Conservation (phyloP, 164 flowering plant genomes). For the Cinnamomum micranthum region DNA sequence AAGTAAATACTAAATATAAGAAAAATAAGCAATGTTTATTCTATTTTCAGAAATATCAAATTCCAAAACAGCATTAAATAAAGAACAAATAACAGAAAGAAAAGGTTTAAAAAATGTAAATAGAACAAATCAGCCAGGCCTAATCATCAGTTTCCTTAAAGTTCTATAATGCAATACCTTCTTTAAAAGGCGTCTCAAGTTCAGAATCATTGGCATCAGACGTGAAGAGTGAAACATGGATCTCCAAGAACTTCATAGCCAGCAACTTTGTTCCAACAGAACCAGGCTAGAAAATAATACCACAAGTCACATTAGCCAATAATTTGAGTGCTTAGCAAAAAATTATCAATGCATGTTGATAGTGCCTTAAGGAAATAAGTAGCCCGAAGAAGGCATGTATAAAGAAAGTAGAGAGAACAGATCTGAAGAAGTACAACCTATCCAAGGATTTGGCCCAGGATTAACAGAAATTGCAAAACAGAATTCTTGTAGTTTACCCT, state of each 20-base stretch:
- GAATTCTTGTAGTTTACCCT: neutral
- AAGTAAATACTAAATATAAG: slow-evolving; percentile 18
- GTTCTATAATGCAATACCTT: slow-evolving; percentile 45
- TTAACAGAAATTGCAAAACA: no score
- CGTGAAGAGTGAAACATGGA: slow-evolving; percentile 53
- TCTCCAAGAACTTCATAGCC: slow-evolving; percentile 89
- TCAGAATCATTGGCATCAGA: slow-evolving; percentile 42
- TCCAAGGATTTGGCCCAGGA: no score
- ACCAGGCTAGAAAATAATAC: slow-evolving; percentile 57
- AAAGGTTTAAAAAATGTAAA: neutral
- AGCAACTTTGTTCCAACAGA: slow-evolving; percentile 59
- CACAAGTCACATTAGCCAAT: slow-evolving; percentile 7
- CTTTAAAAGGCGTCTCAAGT: slow-evolving; percentile 29
- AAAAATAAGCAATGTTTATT: neutral
- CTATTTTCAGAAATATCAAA: neutral
- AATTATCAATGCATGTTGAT: neutral
- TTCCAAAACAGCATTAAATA: neutral
- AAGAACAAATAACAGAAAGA: neutral
- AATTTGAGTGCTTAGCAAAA: neutral
- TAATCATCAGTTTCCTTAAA: neutral
- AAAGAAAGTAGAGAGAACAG: neutral
- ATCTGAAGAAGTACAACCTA: neutral
- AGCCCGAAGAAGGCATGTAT: neutral
- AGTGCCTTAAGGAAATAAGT: no score
- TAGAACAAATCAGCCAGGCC: neutral